Evolutionary conservation across 306 rosid species (phyloP).

Genomic region (Parietaria judaica): DNA sequence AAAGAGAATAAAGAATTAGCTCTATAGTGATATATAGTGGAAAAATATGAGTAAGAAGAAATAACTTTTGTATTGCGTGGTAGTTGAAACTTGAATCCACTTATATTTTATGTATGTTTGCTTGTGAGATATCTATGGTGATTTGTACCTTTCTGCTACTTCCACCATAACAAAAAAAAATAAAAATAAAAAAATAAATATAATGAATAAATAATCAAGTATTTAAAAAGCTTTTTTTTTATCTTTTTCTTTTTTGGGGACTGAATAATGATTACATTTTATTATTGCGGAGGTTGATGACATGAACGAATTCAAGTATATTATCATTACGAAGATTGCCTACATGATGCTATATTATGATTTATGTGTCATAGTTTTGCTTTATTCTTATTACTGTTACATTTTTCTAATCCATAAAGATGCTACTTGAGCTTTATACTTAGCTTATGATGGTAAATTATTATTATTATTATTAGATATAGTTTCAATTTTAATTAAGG

Average conservation of each 20-base stretch:
- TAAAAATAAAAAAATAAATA: slow-evolving; percentile 4
- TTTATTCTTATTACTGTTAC: neutral
- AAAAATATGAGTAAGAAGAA: neutral
- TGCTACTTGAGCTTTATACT: no score
- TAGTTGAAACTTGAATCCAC: neutral
- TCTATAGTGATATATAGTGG: neutral
- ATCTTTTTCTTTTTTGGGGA: slow-evolving; percentile 9
- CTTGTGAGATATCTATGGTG: slow-evolving; percentile 7
- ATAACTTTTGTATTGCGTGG: neutral
- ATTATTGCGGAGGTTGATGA: slow-evolving; percentile 34
- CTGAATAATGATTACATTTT: slow-evolving; percentile 22
- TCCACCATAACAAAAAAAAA: slow-evolving; percentile 13
- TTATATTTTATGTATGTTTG: neutral
- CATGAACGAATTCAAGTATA: slow-evolving; percentile 43
- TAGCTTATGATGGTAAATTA: no score
- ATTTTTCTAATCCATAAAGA: no score
- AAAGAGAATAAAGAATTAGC: neutral
- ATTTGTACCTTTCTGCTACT: slow-evolving; percentile 19
- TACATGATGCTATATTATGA: slow-evolving; percentile 8
- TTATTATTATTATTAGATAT: no score
- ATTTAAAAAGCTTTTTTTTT: no score
- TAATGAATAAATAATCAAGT: neutral
- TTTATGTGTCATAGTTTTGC: neutral
- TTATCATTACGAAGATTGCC: slow-evolving; percentile 46
- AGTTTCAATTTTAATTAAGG: no score